phyloP scores from a whole-genome alignment of 2,329 filamentous ascomycete species.

The Gnomoniopsis smithogilvyi region DNA sequence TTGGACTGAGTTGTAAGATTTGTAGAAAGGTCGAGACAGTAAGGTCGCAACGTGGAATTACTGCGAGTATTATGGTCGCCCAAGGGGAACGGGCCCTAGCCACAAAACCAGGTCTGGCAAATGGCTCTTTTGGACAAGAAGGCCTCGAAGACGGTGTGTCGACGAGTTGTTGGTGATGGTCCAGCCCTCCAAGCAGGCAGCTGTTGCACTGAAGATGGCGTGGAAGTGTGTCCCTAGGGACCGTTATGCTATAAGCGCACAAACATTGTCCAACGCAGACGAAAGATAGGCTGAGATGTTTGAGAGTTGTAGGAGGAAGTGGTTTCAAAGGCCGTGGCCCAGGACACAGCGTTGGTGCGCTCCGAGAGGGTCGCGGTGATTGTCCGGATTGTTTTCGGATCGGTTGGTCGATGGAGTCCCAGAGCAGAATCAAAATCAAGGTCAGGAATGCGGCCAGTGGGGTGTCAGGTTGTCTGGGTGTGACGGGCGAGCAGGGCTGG shows the following conservation, averaged over 20 bases:
- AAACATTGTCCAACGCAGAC: slow-evolving; percentile 24
- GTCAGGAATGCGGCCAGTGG: background rate
- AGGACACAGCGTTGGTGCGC: background rate
- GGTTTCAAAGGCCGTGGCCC: slow-evolving; percentile 14
- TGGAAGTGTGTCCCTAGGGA: slow-evolving; percentile 42
- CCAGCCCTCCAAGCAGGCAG: slow-evolving; percentile 14
- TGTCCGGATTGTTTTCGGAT: slow-evolving; percentile 11
- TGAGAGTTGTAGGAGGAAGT: slow-evolving; percentile 8
- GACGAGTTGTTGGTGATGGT: slow-evolving; percentile 7
- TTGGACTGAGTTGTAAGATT: slow-evolving; percentile 1
- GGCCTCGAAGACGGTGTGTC: background rate
- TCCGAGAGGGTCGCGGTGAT: slow-evolving; percentile 6
- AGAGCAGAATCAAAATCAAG: background rate
- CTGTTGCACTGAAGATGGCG: slow-evolving; percentile 19
- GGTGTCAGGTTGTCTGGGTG: slow-evolving; percentile 8
- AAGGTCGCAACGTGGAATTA: slow-evolving; percentile 8
- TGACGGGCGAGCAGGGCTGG: slow-evolving; percentile 3
- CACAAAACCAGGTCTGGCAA: slow-evolving; percentile 9
- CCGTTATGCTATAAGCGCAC: slow-evolving; percentile 32
- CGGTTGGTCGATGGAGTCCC: background rate
- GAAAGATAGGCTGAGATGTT: slow-evolving; percentile 6
- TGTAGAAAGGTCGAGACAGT: slow-evolving; percentile 1
- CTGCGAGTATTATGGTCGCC: slow-evolving; percentile 11
- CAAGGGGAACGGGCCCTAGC: background rate
- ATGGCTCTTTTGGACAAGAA: slow-evolving; percentile 5